Conservation (phyloP, 2,329 filamentous ascomycete species). For the Beauveria bassiana region DNA sequence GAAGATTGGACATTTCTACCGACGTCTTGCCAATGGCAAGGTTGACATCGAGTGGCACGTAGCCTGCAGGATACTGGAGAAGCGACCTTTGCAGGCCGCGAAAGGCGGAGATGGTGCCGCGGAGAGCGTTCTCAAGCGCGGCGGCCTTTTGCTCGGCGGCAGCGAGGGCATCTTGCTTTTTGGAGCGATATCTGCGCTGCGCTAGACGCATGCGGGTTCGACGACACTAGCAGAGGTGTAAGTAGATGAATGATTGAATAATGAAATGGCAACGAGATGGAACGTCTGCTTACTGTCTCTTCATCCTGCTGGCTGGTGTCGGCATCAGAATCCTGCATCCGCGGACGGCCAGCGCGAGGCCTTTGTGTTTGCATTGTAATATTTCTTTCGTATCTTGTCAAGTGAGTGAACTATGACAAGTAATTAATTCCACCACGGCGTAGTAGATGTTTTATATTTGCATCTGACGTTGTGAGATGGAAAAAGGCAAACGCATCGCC, state of each 20-base stretch:
- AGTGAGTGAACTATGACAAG: too few species aligned
- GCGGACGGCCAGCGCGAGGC: slow-evolving; percentile 8
- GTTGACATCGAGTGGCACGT: not conserved
- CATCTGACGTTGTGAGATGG: not conserved
- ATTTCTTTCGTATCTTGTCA: not conserved
- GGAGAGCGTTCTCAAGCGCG: slow-evolving; percentile 2
- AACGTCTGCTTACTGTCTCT: not conserved
- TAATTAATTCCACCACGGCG: not conserved
- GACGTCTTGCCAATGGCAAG: slow-evolving; percentile 4
- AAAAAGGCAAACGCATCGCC: not conserved
- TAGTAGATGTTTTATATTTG: not conserved
- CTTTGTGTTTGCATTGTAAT: slow-evolving; percentile 1
- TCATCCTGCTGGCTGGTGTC: slow-evolving; percentile 1
- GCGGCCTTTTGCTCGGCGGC: slow-evolving; percentile 11
- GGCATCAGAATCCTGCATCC: not conserved
- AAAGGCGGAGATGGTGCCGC: slow-evolving; percentile 8
- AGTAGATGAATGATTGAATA: not conserved
- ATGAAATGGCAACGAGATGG: too few species aligned
- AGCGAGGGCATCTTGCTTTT: slow-evolving; percentile 7
- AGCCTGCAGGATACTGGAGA: not conserved
- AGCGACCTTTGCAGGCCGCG: slow-evolving; percentile 6
- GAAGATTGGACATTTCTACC: slow-evolving; percentile 3
- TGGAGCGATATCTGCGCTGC: slow-evolving; percentile 10
- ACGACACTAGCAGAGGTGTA: not conserved
- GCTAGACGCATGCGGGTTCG: slow-evolving; percentile 6